phyloP scores from a whole-genome alignment of 2,329 filamentous ascomycete species.

The Pseudocercospora pini-densiflorae region DNA sequence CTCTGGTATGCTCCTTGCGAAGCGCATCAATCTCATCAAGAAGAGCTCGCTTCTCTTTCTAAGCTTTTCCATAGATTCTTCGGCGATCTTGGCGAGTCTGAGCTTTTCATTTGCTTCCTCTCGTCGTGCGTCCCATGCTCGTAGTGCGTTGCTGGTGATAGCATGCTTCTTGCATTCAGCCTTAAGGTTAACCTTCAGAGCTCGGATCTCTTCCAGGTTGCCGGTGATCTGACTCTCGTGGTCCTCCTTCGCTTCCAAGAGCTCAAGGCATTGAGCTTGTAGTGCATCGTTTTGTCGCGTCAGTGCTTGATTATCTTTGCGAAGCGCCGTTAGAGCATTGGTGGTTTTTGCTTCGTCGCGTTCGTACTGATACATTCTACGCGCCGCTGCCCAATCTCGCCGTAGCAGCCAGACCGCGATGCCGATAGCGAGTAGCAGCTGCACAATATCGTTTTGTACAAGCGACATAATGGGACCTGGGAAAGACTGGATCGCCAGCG shows the following conservation, averaged over 20 bases:
- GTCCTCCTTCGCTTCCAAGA: not conserved
- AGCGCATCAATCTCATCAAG: not conserved
- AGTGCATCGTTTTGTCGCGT: not conserved
- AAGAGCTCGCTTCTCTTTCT: not conserved
- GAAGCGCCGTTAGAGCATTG: not conserved
- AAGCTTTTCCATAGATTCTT: not conserved
- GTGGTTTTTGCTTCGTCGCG: too few relatives aligned
- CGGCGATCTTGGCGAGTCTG: not conserved
- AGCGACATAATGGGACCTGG: not conserved
- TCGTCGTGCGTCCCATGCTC: not conserved
- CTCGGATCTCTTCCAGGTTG: not conserved
- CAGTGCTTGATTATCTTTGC: not conserved
- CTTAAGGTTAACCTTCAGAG: not conserved
- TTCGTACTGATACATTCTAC: too few relatives aligned
- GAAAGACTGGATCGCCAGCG: too few relatives aligned
- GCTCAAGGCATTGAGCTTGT: not conserved
- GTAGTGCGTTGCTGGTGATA: not conserved
- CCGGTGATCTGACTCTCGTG: not conserved
- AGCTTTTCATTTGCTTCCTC: not conserved
- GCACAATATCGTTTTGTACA: not conserved
- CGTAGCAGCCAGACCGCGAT: not conserved
- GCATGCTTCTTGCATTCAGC: not conserved
- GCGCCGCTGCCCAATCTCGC: not conserved
- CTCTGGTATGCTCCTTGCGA: not conserved
- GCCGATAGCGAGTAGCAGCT: not conserved